These are phyloP conservation scores for Quercus cerris DNA, from an alignment of 306 rosid species.

Conservation along the genomic window DNA sequence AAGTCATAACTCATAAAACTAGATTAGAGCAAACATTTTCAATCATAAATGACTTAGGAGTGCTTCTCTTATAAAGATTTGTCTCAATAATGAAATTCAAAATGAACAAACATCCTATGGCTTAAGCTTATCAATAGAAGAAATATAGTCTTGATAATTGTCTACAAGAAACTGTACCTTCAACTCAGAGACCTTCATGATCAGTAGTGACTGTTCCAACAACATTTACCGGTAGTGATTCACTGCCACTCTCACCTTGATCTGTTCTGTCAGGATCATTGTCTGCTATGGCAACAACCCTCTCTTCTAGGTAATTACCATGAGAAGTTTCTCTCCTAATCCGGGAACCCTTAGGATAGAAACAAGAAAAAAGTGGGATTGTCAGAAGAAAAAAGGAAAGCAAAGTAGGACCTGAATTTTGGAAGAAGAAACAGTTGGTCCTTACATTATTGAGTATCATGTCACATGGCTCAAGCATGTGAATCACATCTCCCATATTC, in stretches of 20 bases:
- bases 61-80: too few species aligned
- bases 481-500: conserved; percentile 50
- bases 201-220: not conserved
- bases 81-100: too few species aligned
- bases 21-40: too few species aligned
- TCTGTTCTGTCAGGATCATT: not conserved
- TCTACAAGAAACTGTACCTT: not conserved
- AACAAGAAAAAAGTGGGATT: not conserved
- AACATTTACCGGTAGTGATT: not conserved
- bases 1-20: too few species aligned
- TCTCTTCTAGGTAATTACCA: not conserved
- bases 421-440: not conserved
- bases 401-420: not conserved
- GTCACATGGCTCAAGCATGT: conserved; percentile 53
- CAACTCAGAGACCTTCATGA: not conserved
- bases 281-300: not conserved
- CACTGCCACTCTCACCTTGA: not conserved
- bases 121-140: too few species aligned
- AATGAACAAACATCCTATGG: too few species aligned
- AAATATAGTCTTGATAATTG: too few species aligned
- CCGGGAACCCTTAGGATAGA: not conserved
- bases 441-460: conserved; percentile 41
- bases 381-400: not conserved
- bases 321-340: not conserved
- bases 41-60: too few species aligned